Percentiles rank a stretch among this genome's conserved stretches.
Evolutionary conservation across 208 protist species (phyloP).

Genomic region (Tritrichomonas foetus): DNA sequence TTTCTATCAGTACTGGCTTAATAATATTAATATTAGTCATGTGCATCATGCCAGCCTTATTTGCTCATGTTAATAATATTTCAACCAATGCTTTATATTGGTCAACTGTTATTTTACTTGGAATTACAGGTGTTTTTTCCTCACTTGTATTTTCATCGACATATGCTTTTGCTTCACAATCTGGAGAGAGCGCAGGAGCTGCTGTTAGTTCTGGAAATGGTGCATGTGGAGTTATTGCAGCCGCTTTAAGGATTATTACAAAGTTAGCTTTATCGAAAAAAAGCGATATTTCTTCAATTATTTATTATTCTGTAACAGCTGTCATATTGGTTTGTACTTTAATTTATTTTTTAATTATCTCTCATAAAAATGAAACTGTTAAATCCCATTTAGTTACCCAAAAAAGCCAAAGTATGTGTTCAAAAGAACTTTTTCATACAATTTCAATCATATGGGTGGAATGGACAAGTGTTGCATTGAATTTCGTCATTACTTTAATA

Average conservation of each 20-base stretch:
- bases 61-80: background rate
- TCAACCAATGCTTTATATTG: background rate
- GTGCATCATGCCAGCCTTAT: background rate
- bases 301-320: background rate
- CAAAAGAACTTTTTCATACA: background rate
- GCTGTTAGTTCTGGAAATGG: background rate
- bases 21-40: background rate
- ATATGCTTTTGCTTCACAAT: background rate
- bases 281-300: background rate
- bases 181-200: too few relatives aligned
- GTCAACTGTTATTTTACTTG: background rate
- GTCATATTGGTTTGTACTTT: background rate
- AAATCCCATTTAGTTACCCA: too few relatives aligned
- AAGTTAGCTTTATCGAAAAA: background rate
- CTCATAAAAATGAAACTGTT: background rate
- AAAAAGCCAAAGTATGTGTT: too few relatives aligned
- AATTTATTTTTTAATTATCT: background rate
- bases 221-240: background rate
- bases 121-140: background rate
- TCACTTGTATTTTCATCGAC: background rate
- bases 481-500: background rate
- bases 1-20: background rate
- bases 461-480: background rate
- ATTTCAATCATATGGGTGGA: background rate
- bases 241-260: background rate